These are phyloP conservation scores for Hortiboletus campestris DNA, from an alignment of 768 basidiomycete species.

Conservation along the genomic window DNA sequence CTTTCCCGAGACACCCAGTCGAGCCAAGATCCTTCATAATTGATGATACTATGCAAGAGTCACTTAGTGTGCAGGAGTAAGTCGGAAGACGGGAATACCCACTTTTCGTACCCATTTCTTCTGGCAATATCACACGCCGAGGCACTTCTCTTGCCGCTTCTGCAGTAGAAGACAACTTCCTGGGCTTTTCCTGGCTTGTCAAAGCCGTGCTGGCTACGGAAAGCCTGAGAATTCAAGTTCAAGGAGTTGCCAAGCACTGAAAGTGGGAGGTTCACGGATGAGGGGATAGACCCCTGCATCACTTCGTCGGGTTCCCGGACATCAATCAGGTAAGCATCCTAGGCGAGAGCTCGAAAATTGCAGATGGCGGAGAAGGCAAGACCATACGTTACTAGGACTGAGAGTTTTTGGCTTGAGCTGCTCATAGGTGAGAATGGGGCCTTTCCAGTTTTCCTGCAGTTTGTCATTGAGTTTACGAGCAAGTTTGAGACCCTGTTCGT, in stretches of 20 bases:
- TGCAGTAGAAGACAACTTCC: slow-evolving; percentile 86
- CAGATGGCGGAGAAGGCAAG: not conserved
- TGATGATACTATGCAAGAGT: slow-evolving; percentile 46
- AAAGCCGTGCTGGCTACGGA: slow-evolving; percentile 67
- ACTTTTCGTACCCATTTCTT: slow-evolving; percentile 82
- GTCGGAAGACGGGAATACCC: slow-evolving; percentile 25
- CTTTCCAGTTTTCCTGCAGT: slow-evolving; percentile 72
- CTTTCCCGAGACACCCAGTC: slow-evolving; percentile 70
- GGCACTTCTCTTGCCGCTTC: slow-evolving; percentile 81
- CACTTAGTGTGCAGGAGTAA: not conserved
- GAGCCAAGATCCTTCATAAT: slow-evolving; percentile 86
- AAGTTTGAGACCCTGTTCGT: slow-evolving; percentile 27
- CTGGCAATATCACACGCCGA: slow-evolving; percentile 81
- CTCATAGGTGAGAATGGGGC: slow-evolving; percentile 70
- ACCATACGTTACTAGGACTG: slow-evolving; percentile 63
- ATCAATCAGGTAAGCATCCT: slow-evolving; percentile 78
- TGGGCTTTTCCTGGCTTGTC: slow-evolving; percentile 68
- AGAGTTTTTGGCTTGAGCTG: slow-evolving; percentile 77
- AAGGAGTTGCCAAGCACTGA: slow-evolving; percentile 71
- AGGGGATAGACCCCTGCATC: slow-evolving; percentile 88
- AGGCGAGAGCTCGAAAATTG: slow-evolving; percentile 13
- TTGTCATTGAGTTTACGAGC: slow-evolving; percentile 34
- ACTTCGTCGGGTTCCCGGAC: slow-evolving; percentile 95
- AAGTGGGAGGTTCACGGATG: slow-evolving; percentile 86
- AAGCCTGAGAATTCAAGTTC: slow-evolving; percentile 51